Evolutionary conservation across 2,329 filamentous ascomycete species (phyloP), one percentile per base, ranked within the genome.

Genomic region (Colletotrichum orbiculare): DNA sequence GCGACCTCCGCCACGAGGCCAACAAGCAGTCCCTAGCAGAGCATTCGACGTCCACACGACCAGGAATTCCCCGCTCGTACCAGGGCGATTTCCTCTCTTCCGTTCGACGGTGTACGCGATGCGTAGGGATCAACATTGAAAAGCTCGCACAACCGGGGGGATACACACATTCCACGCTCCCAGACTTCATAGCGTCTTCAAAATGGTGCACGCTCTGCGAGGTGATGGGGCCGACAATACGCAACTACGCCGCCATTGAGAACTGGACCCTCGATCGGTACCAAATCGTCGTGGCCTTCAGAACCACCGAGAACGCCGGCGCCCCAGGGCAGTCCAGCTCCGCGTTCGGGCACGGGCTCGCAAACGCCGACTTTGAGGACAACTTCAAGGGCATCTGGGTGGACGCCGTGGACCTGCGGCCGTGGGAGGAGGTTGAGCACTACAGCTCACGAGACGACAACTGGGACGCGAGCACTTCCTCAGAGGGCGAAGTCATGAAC

Each of bases 401-500:
- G 15, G 10, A 43, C 8, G 41, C 41, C 6, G 12, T 43, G 15
- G 10, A 43, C 41, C 11, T 43, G 10, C 41, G 41, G 12, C 41
- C 41, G 12, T 43, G 41, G 41, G 10, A n/a, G 41, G 17, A 17
- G 17, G 17, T 17, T 17, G 17, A 17, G 17, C 17, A 17, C 17
- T 17, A 17, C 17, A 17, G 17, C 17, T 17, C 17, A 2, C 41
- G 12, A 43, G 15, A 11, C 12, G 41, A 43, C 12, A 12, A 43
- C 11, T 6, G 41, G 8, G 11, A n/a, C 6, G 8, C 7, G 41
- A 11, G 10, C 12, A 43, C 7, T 11, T 43, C 8, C 4, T 43
- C 5, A 11, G 11, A 12, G 6, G 12, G 41, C 0, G 6, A 42
- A 1, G n/a, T 6, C 1, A 42, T 8, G 1, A 1, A 6, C 2